Conservation (phyloP, 2,329 filamentous ascomycete genomes). For the Helotiales sp. region DNA sequence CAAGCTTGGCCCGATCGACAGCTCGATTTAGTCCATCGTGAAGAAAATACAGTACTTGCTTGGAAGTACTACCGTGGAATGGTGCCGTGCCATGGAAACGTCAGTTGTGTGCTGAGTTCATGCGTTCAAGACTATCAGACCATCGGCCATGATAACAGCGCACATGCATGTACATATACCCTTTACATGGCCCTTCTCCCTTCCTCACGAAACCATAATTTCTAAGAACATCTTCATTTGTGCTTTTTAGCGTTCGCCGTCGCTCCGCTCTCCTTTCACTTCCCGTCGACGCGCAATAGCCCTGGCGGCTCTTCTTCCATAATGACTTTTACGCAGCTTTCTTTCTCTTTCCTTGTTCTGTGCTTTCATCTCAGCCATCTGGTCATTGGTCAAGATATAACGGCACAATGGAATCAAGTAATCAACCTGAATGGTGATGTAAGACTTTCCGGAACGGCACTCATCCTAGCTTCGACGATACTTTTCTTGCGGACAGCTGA, state of each 20-base stretch:
- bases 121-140: not conserved
- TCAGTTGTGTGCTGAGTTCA: conserved; percentile 5
- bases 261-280: conserved; percentile 22
- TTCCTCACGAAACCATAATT: not conserved
- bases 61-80: not conserved
- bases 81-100: not conserved
- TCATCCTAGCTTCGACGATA: not conserved
- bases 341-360: conserved; percentile 21
- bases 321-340: conserved; percentile 21
- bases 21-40: not conserved
- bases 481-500: not conserved
- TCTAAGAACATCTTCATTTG: not conserved
- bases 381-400: conserved; percentile 23
- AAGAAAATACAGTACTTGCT: not conserved
- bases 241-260: conserved; percentile 4
- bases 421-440: conserved; percentile 32
- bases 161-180: conserved; percentile 11
- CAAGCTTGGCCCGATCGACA: not conserved
- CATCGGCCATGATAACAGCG: not conserved
- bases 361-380: conserved; percentile 20
- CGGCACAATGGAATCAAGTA: conserved; percentile 28
- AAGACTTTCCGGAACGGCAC: conserved; percentile 8
- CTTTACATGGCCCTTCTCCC: not conserved
- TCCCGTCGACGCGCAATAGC: conserved; percentile 18
- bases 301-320: conserved; percentile 28